These are phyloP conservation scores for Phalaenopsis hybrid DNA, from an alignment of 116 monocot genomes.

Conservation along the genomic window DNA sequence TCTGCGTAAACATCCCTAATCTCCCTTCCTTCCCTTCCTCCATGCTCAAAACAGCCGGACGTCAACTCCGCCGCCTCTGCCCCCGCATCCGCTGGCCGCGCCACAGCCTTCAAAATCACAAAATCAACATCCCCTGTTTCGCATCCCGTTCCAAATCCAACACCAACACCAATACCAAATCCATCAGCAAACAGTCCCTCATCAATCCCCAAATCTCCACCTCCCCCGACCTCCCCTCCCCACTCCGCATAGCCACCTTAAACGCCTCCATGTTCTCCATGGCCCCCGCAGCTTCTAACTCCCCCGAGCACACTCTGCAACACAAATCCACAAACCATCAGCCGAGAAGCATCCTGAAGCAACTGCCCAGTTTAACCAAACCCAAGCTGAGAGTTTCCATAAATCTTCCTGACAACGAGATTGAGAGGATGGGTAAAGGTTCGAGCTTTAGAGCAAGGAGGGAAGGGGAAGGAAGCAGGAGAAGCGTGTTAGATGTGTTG, in stretches of 20 bases:
- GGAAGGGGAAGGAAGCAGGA: constrained; percentile 5
- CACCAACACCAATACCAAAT: neutral
- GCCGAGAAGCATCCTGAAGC: constrained; percentile 70
- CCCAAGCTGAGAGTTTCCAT: constrained; percentile 69
- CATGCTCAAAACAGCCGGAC: constrained; percentile 15
- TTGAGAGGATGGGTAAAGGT: constrained; percentile 26
- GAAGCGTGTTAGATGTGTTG: constrained; percentile 59
- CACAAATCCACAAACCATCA: constrained; percentile 33
- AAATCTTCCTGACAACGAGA: constrained; percentile 71
- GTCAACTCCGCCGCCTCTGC: constrained; percentile 23
- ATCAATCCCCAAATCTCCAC: neutral
- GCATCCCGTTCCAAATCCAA: neutral
- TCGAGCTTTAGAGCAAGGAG: neutral
- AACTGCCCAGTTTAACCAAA: constrained; percentile 29
- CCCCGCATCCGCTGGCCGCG: constrained; percentile 11
- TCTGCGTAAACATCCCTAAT: neutral
- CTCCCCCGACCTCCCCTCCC: neutral
- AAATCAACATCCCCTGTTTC: neutral
- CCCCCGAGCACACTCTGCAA: constrained; percentile 27
- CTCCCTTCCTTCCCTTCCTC: neutral
- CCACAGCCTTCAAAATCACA: neutral
- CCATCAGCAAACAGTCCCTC: neutral
- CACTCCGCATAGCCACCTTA: constrained; percentile 71
- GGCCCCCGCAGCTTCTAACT: constrained; percentile 49
- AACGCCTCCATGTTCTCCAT: constrained; percentile 93